Evolutionary conservation across 805 yeast genomes (phyloP), one percentile per base, ranked within the genome.

Genomic region (Yamadazyma paraphyllophila): DNA sequence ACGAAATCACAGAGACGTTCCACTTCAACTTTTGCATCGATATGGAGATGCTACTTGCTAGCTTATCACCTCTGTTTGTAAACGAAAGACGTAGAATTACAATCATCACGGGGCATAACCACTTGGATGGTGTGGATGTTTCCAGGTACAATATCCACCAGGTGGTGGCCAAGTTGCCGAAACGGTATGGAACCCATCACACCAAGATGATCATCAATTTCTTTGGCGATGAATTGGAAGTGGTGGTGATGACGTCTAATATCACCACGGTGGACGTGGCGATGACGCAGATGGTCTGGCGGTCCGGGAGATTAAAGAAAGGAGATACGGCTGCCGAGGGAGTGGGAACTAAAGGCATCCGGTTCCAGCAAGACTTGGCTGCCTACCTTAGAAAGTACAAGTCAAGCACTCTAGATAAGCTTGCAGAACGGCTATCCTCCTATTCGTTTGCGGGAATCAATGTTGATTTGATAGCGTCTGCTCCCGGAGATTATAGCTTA

Each of bases 261-360:
- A 57, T 83, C 44, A 80, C 83, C 0, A 59, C 60, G 30, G 56
- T 73, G 0, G 91, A 85, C 59, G 74, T 80, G 41, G 71, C 73
- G 1, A 79, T 84, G 45, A 83, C 85, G 6, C 89, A 84, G 55
- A 81, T 82, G 71, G 65, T 77, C 27, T 84, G 90, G 90, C 61
- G 72, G 29, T 76, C 85, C 7, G 88, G 85, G 1, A 55, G 60
- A 17, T 45, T 73, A 17, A 37, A 38, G 2, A 49, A 39, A 15
- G 56, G 59, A 0, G 26, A 20, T 5, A 53, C 54, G 4, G 39
- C n/a, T n/a, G n/a, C n/a, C n/a, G n/a, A n/a, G n/a, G n/a, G n/a
- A n/a, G n/a, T n/a, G 1, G 46, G 13, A 4, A 7, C 12, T 12
- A 45, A 31, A 15, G 60, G 60, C 2, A 33, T 20, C 25, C 42